These are phyloP conservation scores for Gnetum montanum DNA, from an alignment of 75 land plant species.

Conservation along the genomic window DNA sequence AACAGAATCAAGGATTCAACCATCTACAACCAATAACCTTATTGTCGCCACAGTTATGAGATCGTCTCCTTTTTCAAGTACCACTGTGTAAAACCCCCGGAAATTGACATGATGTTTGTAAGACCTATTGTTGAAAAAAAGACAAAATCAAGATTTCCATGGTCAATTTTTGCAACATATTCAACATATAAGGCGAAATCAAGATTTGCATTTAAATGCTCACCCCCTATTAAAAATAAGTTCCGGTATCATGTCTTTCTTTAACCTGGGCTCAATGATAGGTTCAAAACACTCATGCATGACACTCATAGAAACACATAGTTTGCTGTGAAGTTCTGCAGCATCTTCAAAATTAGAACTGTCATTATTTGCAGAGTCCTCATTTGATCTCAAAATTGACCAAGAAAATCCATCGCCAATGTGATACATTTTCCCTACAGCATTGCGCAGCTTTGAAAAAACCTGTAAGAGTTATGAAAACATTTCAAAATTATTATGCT, in stretches of 20 bases:
- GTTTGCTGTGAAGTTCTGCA: conserved; percentile 63
- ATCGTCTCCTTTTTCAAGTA: conserved; percentile 72
- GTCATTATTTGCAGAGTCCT: conserved; percentile 42
- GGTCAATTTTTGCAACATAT: not conserved
- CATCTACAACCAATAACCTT: conserved; percentile 30
- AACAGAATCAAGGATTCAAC: not conserved
- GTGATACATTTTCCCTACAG: conserved; percentile 43
- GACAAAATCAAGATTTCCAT: not conserved
- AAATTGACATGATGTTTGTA: conserved; percentile 58
- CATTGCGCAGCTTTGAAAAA: conserved; percentile 44
- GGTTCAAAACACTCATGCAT: conserved; percentile 82
- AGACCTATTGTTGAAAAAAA: conserved; percentile 28
- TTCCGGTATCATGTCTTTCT: conserved; percentile 74
- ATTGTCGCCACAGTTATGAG: conserved; percentile 68
- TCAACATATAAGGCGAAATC: not conserved
- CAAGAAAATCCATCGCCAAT: conserved; percentile 61
- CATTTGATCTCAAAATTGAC: conserved; percentile 60
- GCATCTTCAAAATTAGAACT: conserved; percentile 39
- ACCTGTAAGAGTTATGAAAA: conserved; percentile 31
- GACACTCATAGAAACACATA: conserved; percentile 60
- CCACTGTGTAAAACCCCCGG: conserved; percentile 71
- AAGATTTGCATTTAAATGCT: not conserved
- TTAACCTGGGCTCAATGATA: conserved; percentile 77
- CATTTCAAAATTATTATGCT: no score
- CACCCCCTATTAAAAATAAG: conserved; percentile 69